These are phyloP conservation scores for Xylaria digitata DNA, from an alignment of 2,329 filamentous ascomycete genomes.

Conservation along the genomic window DNA sequence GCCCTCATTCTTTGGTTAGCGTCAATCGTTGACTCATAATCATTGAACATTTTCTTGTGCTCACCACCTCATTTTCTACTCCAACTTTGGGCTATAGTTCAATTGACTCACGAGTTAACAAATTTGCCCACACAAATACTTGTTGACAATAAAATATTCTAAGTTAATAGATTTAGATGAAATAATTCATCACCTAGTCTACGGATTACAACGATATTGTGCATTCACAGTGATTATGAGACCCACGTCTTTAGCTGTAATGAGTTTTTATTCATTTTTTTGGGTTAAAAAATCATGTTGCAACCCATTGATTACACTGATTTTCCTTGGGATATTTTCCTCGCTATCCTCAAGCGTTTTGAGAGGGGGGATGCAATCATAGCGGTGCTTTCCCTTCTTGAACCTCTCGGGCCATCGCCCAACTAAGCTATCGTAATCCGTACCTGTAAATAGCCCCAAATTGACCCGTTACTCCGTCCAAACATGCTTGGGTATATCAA, in stretches of 20 bases:
- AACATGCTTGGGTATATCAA: constrained; percentile 50
- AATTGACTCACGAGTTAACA: background rate
- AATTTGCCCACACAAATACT: constrained; percentile 14
- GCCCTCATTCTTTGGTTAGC: background rate
- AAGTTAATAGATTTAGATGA: background rate
- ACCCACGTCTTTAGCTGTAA: constrained; percentile 9
- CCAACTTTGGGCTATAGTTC: background rate
- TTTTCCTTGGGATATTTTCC: constrained; percentile 35
- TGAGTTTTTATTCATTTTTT: constrained; percentile 24
- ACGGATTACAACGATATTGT: background rate
- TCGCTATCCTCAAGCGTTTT: constrained; percentile 41
- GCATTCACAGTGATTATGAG: background rate
- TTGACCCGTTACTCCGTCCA: constrained; percentile 35
- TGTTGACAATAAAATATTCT: constrained; percentile 1
- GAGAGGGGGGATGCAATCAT: constrained; percentile 47
- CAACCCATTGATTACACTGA: constrained; percentile 40
- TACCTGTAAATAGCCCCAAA: constrained; percentile 42
- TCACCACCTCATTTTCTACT: constrained; percentile 16
- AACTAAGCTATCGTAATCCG: constrained; percentile 37
- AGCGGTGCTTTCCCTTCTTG: constrained; percentile 44
- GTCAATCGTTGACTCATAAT: constrained; percentile 14
- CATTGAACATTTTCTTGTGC: background rate
- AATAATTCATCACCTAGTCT: background rate
- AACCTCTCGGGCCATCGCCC: constrained; percentile 39
- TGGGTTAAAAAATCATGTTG: constrained; percentile 10